Conservation (phyloP, 2,329 filamentous ascomycete species). For the Parastagonospora nodorum region DNA sequence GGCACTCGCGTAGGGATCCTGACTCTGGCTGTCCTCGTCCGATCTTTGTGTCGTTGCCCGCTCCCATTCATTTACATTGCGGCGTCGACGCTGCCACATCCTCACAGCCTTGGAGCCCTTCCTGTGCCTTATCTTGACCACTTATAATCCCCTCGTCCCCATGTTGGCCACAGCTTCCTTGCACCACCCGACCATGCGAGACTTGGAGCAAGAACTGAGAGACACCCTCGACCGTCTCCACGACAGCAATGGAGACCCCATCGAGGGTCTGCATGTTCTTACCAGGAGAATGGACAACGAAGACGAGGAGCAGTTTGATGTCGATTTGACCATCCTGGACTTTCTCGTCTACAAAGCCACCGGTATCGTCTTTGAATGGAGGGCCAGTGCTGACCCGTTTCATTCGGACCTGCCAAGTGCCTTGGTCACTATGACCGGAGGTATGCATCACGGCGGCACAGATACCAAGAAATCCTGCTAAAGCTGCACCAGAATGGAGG, state of each 20-base stretch:
- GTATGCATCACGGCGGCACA: slow-evolving; percentile 16
- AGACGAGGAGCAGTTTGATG: slow-evolving; percentile 50
- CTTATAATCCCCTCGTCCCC: slow-evolving; percentile 6
- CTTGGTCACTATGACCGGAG: slow-evolving; percentile 40
- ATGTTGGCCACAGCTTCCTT: slow-evolving; percentile 24
- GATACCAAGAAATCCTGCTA: background rate
- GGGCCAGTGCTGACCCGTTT: slow-evolving; percentile 32
- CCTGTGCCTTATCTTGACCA: slow-evolving; percentile 5
- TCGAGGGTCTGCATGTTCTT: slow-evolving; percentile 37
- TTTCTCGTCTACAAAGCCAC: slow-evolving; percentile 58
- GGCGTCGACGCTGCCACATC: slow-evolving; percentile 9
- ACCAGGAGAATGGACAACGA: slow-evolving; percentile 42
- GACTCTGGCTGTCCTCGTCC: slow-evolving; percentile 6
- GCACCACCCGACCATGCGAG: slow-evolving; percentile 18
- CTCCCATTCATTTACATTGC: slow-evolving; percentile 9
- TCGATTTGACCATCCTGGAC: slow-evolving; percentile 62
- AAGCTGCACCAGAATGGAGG: slow-evolving; percentile 46
- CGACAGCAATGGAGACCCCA: slow-evolving; percentile 21
- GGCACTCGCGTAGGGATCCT: slow-evolving; percentile 1
- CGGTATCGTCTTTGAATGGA: slow-evolving; percentile 48
- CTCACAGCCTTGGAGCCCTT: background rate
- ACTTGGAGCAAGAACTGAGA: slow-evolving; percentile 31
- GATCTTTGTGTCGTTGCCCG: slow-evolving; percentile 7
- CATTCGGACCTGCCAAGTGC: slow-evolving; percentile 40
- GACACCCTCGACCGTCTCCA: slow-evolving; percentile 20